These are phyloP conservation scores for Colletotrichum godetiae DNA, from an alignment of 2,329 filamentous ascomycete species.

Conservation along the genomic window DNA sequence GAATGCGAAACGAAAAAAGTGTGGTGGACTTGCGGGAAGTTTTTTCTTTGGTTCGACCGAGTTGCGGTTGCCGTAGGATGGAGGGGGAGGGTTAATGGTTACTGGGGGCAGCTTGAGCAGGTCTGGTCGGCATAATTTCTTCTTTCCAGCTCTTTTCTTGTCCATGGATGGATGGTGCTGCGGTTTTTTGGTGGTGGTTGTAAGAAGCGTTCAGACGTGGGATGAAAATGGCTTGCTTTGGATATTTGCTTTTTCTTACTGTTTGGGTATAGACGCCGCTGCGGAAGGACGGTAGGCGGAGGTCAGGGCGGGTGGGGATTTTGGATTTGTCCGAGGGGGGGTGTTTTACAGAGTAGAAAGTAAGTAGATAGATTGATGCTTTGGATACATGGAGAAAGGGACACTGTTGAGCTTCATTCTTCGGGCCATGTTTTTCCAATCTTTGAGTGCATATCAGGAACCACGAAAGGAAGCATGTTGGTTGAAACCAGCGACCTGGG, in stretches of 20 bases:
- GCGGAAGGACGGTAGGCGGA: constrained; percentile 9
- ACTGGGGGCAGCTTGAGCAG: not conserved
- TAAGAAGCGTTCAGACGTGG: not conserved
- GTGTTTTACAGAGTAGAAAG: not conserved
- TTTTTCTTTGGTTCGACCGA: constrained; percentile 14
- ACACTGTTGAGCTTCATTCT: not conserved
- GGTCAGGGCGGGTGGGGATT: not conserved
- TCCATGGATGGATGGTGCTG: not conserved
- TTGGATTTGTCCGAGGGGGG: too few relatives aligned
- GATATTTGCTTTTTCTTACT: constrained; percentile 22
- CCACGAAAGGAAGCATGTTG: not conserved
- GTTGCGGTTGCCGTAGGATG: not conserved
- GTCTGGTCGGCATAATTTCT: not conserved
- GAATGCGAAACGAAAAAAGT: too few relatives aligned
- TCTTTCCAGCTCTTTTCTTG: not conserved
- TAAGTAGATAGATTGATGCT: not conserved
- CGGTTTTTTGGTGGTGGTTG: not conserved
- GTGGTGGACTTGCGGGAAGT: not conserved
- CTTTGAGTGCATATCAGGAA: not conserved
- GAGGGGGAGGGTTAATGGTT: too few relatives aligned
- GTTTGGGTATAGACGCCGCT: constrained; percentile 12
- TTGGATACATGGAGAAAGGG: not conserved
- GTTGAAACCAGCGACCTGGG: not conserved
- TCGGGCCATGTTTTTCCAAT: not conserved
- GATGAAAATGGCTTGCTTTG: not conserved